These are phyloP conservation scores for Cyphellophora europaea DNA, from an alignment of 2,329 filamentous ascomycete species.

Conservation along the genomic window DNA sequence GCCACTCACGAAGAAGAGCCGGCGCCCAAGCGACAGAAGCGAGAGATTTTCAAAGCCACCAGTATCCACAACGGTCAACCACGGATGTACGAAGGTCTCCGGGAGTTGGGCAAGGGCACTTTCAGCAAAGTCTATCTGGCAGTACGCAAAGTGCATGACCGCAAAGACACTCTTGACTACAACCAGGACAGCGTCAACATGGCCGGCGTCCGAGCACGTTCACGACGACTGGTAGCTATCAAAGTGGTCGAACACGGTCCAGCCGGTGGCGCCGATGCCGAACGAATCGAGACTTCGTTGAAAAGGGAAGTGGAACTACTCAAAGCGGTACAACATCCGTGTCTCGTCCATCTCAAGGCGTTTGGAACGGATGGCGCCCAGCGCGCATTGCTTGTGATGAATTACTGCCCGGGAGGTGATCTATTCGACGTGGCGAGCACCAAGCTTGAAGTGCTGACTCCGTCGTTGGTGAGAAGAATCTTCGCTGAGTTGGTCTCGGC, in stretches of 20 bases:
- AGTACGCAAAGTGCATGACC: conserved; percentile 58
- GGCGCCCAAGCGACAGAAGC: conserved; percentile 12
- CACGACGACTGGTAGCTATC: conserved; percentile 80
- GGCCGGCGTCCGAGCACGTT: conserved; percentile 39
- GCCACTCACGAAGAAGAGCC: conserved; percentile 25
- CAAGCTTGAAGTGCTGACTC: conserved; percentile 57
- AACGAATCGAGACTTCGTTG: conserved; percentile 83
- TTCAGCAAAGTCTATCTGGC: conserved; percentile 92
- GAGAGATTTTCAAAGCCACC: conserved; percentile 61
- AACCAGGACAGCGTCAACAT: conserved; percentile 24
- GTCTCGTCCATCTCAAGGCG: conserved; percentile 80
- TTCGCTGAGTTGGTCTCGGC: conserved; percentile 84
- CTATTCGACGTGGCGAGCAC: conserved; percentile 83
- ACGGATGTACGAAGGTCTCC: conserved; percentile 69
- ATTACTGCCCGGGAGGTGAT: conserved; percentile 89
- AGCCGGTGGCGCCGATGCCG: conserved; percentile 83
- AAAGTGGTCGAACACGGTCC: conserved; percentile 95
- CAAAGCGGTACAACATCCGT: conserved; percentile 78
- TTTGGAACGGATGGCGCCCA: conserved; percentile 75
- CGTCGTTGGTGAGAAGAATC: conserved; percentile 67
- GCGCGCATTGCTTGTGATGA: conserved; percentile 74
- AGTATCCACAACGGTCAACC: conserved; percentile 60
- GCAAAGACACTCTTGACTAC: conserved; percentile 33
- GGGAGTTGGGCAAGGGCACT: conserved; percentile 79
- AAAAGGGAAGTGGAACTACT: conserved; percentile 94